Conservation (phyloP, 306 rosid species). For the Acacia acuminata region DNA sequence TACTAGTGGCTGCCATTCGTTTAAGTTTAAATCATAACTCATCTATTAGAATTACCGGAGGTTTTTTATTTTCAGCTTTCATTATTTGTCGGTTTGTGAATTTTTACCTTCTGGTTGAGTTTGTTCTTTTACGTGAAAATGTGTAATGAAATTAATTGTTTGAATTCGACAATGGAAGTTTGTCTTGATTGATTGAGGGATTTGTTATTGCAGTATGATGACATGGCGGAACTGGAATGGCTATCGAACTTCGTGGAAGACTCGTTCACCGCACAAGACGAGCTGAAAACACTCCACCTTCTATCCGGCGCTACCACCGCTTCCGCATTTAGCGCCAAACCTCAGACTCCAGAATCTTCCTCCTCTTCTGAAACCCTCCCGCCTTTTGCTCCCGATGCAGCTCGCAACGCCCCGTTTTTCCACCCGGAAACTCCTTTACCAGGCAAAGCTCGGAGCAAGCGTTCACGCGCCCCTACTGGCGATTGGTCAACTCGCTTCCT, state of each 20-base stretch:
- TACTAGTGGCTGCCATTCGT: neutral
- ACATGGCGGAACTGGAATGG: constrained; percentile 76
- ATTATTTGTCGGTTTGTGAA: neutral
- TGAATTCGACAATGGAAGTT: constrained; percentile 15
- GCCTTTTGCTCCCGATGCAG: constrained; percentile 31
- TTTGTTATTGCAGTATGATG: constrained; percentile 55
- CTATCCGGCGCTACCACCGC: constrained; percentile 27
- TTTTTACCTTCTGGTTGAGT: neutral
- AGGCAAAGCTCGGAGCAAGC: constrained; percentile 44
- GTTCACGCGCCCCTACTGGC: constrained; percentile 77
- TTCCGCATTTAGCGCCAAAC: constrained; percentile 31
- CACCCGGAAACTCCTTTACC: constrained; percentile 38
- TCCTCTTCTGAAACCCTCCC: constrained; percentile 59
- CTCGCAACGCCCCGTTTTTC: constrained; percentile 61
- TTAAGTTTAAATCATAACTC: neutral
- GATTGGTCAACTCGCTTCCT: constrained; percentile 88
- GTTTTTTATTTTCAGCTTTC: neutral
- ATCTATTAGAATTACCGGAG: neutral
- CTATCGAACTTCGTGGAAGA: constrained; percentile 67
- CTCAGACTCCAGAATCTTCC: constrained; percentile 67
- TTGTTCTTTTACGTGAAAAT: neutral
- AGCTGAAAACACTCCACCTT: constrained; percentile 63
- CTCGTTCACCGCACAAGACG: constrained; percentile 57
- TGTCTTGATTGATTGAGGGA: neutral
- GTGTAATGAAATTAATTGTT: neutral